Conservation (phyloP, 352 stramenopile species). For the Pythium biforme region DNA sequence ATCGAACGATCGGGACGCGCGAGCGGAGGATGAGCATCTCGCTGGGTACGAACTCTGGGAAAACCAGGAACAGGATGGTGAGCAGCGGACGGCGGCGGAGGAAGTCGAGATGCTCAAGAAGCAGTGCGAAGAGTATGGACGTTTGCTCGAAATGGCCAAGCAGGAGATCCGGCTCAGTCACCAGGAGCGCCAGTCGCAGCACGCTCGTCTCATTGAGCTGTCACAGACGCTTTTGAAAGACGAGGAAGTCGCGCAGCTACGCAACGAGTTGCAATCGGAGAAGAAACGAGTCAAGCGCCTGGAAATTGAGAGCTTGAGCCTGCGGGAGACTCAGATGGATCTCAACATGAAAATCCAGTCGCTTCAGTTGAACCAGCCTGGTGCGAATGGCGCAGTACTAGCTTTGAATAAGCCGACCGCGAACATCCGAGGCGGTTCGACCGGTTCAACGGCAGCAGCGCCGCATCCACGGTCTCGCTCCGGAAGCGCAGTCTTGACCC, state of each 20-base stretch:
- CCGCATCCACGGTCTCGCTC: neutral
- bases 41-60: slow-evolving; percentile 17
- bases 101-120: slow-evolving; percentile 34
- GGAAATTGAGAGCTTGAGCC: slow-evolving; percentile 52
- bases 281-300: slow-evolving; percentile 60
- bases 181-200: slow-evolving; percentile 50
- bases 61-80: neutral
- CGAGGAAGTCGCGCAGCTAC: slow-evolving; percentile 44
- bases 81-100: slow-evolving; percentile 13
- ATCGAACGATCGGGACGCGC: slow-evolving; percentile 8
- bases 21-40: slow-evolving; percentile 4
- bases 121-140: slow-evolving; percentile 50
- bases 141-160: slow-evolving; percentile 67
- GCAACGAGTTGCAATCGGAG: slow-evolving; percentile 58
- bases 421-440: neutral
- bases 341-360: slow-evolving; percentile 55
- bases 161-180: slow-evolving; percentile 71
- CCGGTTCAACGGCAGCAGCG: neutral
- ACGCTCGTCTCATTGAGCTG: slow-evolving; percentile 43
- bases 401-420: neutral
- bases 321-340: slow-evolving; percentile 49
- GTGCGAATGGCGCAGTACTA: neutral
- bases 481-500: neutral
- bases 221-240: slow-evolving; percentile 53
- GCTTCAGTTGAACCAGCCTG: slow-evolving; percentile 28